Conservation (phyloP, 108 stramenopile species). For the Nitzschia inconspicua region DNA sequence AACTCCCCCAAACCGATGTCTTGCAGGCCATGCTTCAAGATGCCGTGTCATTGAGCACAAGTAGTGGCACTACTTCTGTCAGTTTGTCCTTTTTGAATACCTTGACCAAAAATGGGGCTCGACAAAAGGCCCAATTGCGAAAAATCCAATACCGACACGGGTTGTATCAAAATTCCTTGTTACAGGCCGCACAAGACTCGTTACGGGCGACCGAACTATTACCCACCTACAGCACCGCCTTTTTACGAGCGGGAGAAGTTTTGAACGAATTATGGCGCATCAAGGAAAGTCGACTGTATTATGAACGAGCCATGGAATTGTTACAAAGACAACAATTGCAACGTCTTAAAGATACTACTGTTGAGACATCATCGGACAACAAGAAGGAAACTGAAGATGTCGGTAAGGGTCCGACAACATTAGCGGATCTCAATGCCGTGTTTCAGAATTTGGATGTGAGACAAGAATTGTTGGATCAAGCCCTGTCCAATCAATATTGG, state of each 20-base stretch:
- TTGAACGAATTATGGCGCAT: conserved; percentile 67
- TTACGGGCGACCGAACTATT: conserved; percentile 67
- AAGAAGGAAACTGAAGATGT: too few species aligned
- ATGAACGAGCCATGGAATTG: conserved; percentile 60
- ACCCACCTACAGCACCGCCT: conserved; percentile 47
- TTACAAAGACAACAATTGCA: conserved; percentile 8
- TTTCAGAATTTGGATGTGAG: conserved; percentile 48
- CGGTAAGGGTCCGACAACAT: too few species aligned
- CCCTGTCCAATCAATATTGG: conserved; percentile 50
- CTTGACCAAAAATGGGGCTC: conserved; percentile 39
- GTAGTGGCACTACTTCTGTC: too few species aligned
- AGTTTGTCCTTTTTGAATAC: conserved; percentile 39
- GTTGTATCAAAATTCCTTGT: conserved; percentile 73
- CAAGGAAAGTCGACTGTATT: conserved; percentile 62
- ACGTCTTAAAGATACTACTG: neutral
- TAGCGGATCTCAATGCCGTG: conserved; percentile 34
- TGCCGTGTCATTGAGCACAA: conserved; percentile 25
- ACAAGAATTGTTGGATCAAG: conserved; percentile 58
- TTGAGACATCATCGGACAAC: conserved; percentile 12
- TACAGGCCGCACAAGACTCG: conserved; percentile 70
- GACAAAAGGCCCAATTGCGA: conserved; percentile 51
- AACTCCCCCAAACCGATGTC: conserved; percentile 36
- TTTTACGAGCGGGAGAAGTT: conserved; percentile 65
- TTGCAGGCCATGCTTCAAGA: conserved; percentile 48
- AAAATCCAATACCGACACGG: conserved; percentile 70